Percentiles rank a stretch among this genome's conserved stretches.
phyloP scores from a whole-genome alignment of 306 rosid genomes.

The Fragaria iinumae region DNA sequence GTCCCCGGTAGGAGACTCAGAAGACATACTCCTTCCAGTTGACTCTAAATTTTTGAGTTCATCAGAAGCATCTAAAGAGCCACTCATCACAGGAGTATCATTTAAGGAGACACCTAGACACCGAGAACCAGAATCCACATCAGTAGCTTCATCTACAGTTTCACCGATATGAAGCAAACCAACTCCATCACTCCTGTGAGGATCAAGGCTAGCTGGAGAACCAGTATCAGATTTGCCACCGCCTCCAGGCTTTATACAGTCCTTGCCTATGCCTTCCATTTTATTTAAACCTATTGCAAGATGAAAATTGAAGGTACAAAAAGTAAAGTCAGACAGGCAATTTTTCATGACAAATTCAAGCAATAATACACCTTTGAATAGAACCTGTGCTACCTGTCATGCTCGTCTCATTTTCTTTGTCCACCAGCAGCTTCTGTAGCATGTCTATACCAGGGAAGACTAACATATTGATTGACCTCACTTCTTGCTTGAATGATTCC shows the following conservation, averaged over 20 bases:
- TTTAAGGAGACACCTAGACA: constrained; percentile 23
- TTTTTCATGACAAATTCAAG: constrained; percentile 8
- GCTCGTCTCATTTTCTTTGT: constrained; percentile 49
- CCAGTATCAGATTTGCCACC: constrained; percentile 34
- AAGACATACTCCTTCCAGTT: constrained; percentile 30
- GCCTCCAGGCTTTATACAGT: constrained; percentile 28
- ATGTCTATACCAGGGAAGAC: constrained; percentile 97
- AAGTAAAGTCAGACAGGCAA: constrained; percentile 21
- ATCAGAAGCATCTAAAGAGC: constrained; percentile 42
- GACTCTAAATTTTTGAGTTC: constrained; percentile 34
- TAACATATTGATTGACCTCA: constrained; percentile 78
- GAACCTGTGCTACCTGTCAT: constrained; percentile 37
- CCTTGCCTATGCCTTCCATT: constrained; percentile 35
- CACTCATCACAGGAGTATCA: constrained; percentile 25
- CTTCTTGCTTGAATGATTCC: constrained; percentile 70
- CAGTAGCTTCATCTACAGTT: constrained; percentile 36
- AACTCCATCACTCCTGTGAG: constrained; percentile 41
- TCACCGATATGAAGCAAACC: constrained; percentile 38
- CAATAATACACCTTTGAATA: constrained; percentile 8
- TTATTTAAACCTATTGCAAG: constrained; percentile 44
- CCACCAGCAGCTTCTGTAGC: constrained; percentile 75
- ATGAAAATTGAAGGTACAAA: constrained; percentile 8
- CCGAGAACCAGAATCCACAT: constrained; percentile 24
- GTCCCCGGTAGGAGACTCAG: constrained; percentile 26
- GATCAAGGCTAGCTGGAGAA: constrained; percentile 44